Evolutionary conservation across 2,329 filamentous ascomycete species (phyloP).

Genomic region (Pezicula neosporulosa): DNA sequence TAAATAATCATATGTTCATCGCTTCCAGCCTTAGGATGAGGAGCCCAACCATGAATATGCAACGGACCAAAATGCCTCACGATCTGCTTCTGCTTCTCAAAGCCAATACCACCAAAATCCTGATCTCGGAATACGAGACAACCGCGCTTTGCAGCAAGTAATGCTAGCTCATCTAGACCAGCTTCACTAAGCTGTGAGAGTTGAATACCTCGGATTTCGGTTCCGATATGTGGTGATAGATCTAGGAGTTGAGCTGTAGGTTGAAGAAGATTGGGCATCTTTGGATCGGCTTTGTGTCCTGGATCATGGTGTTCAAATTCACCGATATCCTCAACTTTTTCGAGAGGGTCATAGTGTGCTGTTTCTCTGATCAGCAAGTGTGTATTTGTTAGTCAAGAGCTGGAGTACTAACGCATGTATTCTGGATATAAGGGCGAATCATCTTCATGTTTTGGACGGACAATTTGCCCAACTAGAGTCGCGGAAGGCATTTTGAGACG

Average conservation of each 20-base stretch:
- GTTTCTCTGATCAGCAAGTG: neutral
- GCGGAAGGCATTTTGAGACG: neutral
- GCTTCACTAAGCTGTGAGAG: neutral
- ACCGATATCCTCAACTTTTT: conserved; percentile 1
- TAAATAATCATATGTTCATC: conserved; percentile 45
- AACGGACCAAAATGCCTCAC: conserved; percentile 74
- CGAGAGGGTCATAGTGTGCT: conserved; percentile 1
- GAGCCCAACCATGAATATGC: conserved; percentile 57
- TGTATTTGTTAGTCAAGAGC: neutral
- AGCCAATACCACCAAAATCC: conserved; percentile 64
- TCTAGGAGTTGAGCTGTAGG: neutral
- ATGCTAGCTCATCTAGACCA: neutral
- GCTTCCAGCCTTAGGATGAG: conserved; percentile 38
- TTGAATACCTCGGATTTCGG: neutral
- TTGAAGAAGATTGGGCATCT: too few relatives aligned
- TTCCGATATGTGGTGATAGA: neutral
- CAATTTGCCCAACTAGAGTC: neutral
- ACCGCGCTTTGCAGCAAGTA: conserved; percentile 40
- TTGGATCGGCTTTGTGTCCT: neutral
- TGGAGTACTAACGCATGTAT: neutral
- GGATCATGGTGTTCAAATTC: neutral
- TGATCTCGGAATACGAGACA: conserved; percentile 66
- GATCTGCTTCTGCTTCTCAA: conserved; percentile 62
- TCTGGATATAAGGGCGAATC: neutral
- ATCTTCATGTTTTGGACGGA: neutral